phyloP scores from a whole-genome alignment of 2,329 filamentous ascomycete genomes.

The Shiraia bambusicola region DNA sequence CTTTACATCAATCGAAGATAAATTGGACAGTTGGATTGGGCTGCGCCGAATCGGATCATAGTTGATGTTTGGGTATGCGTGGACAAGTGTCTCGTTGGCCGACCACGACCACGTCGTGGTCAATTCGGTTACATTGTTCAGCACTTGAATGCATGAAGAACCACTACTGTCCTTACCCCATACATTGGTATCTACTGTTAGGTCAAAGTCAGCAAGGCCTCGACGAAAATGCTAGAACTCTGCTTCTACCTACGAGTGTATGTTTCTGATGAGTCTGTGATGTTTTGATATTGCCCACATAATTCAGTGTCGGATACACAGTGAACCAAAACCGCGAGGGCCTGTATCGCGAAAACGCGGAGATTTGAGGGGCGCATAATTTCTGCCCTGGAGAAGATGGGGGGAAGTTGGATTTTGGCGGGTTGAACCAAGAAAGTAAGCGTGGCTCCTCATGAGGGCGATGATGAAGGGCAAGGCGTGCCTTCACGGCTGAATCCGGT shows the following conservation, averaged over 20 bases:
- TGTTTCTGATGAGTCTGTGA: slow-evolving; percentile 1
- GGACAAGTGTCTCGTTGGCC: slow-evolving; percentile 5
- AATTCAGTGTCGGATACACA: not conserved
- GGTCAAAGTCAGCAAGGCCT: not conserved
- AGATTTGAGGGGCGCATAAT: too few species aligned
- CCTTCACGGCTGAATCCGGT: too few species aligned
- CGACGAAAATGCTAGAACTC: not conserved
- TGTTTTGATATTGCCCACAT: slow-evolving; percentile 3
- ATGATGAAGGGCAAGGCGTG: not conserved
- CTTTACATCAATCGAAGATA: slow-evolving; percentile 4
- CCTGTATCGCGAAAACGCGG: too few species aligned
- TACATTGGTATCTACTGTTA: slow-evolving; percentile 3
- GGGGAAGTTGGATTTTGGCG: too few species aligned
- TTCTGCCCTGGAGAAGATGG: too few species aligned
- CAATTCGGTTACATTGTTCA: slow-evolving; percentile 1
- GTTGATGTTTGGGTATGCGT: slow-evolving; percentile 6
- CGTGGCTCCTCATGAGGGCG: not conserved
- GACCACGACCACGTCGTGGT: slow-evolving; percentile 4
- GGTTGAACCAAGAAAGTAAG: not conserved
- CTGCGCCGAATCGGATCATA: slow-evolving; percentile 1
- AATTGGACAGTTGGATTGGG: slow-evolving; percentile 3
- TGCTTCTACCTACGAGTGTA: not conserved
- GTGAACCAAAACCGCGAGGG: not conserved
- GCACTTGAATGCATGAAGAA: slow-evolving; percentile 1
- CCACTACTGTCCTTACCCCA: slow-evolving; percentile 4